Base-by-base conservation (phyloP, 2,329 filamentous ascomycete genomes). In the Cladosporium sphaerospermum region DNA sequence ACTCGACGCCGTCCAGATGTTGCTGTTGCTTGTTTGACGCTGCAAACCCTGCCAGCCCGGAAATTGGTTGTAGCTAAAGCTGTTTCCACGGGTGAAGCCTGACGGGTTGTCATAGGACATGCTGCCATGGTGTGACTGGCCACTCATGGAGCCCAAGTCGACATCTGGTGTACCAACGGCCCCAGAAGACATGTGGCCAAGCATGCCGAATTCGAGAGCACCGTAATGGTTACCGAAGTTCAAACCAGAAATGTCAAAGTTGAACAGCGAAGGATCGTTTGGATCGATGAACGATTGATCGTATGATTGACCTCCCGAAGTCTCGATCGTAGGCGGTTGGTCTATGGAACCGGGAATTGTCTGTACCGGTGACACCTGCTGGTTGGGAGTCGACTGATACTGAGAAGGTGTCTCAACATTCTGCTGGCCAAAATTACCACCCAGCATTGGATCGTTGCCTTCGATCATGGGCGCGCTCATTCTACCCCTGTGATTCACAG, bases 191-290 rank as follows among this genome's bases (percentile, higher is more conserved):
- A 99, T 95, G 68, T 97, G 92, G 28, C 89, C 90, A 0, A 99
- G 81, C 81, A 97, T 96, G 51, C 90, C 88, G 68, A 97, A 96
- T 69, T 97, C 93, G 69, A 96, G 79, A 14, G 91, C 92, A 56
- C 91, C 92, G 66, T 97, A 99, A 59, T 95, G 89, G 67, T 93
- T 97, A 53, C 90, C 91, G 69, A 97, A 99, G 68, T 93, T 93
- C 67, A 96, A 80, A 55, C 89, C 90, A 52, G 95, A 90, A 9
- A 96, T 82, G 68, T 97, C 91, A 69, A 97, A 96, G 68, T 96
- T 96, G 79, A 95, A 96, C 52, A 96, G 74, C 0, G 90, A 88
- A 3, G 91, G 89, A 67, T 97, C 93, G 66, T 88, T 93, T 0
- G 89, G 89, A 62, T 96, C 91, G 64, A 96, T 96, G 31, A 95